These are phyloP conservation scores for Hanseniaspora lindneri DNA, from an alignment of 805 yeast genomes.

Conservation along the genomic window DNA sequence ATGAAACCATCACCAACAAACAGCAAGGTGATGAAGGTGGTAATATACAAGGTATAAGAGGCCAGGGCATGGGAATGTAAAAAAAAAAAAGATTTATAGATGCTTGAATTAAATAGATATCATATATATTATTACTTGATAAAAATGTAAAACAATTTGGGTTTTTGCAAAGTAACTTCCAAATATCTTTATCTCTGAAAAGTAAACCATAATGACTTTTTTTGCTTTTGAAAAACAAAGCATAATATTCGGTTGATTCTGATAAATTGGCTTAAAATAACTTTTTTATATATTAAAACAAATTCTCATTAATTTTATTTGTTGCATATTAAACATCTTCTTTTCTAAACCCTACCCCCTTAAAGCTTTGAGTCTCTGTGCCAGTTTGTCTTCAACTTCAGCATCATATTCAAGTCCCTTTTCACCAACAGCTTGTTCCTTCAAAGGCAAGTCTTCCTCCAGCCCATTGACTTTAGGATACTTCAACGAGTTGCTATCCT, in stretches of 20 bases:
- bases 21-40: slow-evolving; percentile 34
- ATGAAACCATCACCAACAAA: slow-evolving; percentile 76
- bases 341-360: slow-evolving; percentile 34
- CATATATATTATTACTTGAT: neutral
- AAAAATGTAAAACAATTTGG: too few relatives aligned
- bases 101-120: too few relatives aligned
- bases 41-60: slow-evolving; percentile 40
- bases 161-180: too few relatives aligned
- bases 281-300: too few relatives aligned
- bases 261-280: too few relatives aligned
- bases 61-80: slow-evolving; percentile 54
- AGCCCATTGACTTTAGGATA: slow-evolving; percentile 76
- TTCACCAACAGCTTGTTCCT: slow-evolving; percentile 38
- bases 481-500: slow-evolving; percentile 13
- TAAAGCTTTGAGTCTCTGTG: slow-evolving; percentile 79
- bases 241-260: too few relatives aligned
- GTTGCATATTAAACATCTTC: too few relatives aligned
- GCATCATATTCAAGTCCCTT: slow-evolving; percentile 36
- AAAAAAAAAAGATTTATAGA: slow-evolving; percentile 1
- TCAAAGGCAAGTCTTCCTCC: slow-evolving; percentile 83
- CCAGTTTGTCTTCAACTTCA: slow-evolving; percentile 76
- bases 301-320: too few relatives aligned
- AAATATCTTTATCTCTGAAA: too few relatives aligned
- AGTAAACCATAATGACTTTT: too few relatives aligned
- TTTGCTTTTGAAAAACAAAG: too few relatives aligned